These are phyloP conservation scores for Amphicarpaea edgeworthii DNA, from an alignment of 306 rosid genomes.

Conservation along the genomic window DNA sequence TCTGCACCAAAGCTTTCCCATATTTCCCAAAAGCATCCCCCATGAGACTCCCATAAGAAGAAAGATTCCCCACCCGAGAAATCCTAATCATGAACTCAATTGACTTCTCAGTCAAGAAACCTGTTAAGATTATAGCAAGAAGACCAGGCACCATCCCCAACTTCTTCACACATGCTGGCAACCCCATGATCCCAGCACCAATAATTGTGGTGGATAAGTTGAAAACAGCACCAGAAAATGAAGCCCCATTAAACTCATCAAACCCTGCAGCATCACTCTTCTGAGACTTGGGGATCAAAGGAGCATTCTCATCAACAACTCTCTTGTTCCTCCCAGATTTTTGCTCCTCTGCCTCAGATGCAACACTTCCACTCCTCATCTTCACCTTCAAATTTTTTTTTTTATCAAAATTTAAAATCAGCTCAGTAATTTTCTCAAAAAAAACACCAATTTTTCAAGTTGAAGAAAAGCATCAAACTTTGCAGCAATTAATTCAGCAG, in stretches of 20 bases:
- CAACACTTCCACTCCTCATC: constrained; percentile 59
- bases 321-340: constrained; percentile 53
- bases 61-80: constrained; percentile 68
- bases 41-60: constrained; percentile 82
- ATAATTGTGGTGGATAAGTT: constrained; percentile 88
- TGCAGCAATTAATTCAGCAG: not conserved
- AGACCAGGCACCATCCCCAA: constrained; percentile 88
- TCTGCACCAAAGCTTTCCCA: constrained; percentile 72
- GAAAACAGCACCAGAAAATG: constrained; percentile 84
- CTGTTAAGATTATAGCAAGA: constrained; percentile 67
- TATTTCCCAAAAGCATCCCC: constrained; percentile 72
- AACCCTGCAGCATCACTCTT: constrained; percentile 50
- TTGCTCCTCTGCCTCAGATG: constrained; percentile 52
- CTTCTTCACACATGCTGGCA: constrained; percentile 84
- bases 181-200: constrained; percentile 95
- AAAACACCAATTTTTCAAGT: constrained; percentile 39
- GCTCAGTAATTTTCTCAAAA: constrained; percentile 13
- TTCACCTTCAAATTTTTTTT: constrained; percentile 24
- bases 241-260: constrained; percentile 84
- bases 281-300: constrained; percentile 66
- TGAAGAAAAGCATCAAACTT: constrained; percentile 38
- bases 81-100: constrained; percentile 73
- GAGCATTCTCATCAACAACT: constrained; percentile 67
- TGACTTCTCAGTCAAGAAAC: constrained; percentile 75
- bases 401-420: constrained; percentile 4